These are phyloP conservation scores for Friedmanniomyces simplex DNA, from an alignment of 495 filamentous ascomycete species.

Conservation along the genomic window DNA sequence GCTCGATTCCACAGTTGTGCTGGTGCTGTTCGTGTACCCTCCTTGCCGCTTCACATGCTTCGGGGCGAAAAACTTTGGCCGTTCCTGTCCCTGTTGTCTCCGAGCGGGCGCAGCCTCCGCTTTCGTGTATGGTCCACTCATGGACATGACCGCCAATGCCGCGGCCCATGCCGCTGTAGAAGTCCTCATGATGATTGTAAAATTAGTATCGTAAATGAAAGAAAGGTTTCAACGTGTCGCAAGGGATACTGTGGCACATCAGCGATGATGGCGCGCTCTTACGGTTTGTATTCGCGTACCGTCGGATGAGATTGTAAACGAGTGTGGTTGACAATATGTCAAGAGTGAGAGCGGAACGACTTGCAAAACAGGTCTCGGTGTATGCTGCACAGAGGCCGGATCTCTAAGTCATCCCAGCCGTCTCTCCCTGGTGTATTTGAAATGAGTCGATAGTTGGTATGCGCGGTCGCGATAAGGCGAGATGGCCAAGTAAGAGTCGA, in stretches of 20 bases:
- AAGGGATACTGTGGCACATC: slow-evolving; percentile 5
- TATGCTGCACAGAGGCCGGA: neutral
- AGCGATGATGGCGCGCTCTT: slow-evolving; percentile 4
- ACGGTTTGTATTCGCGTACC: neutral
- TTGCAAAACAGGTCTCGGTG: neutral
- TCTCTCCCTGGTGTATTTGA: neutral
- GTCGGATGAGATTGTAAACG: slow-evolving; percentile 3
- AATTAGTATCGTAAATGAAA: slow-evolving; percentile 10
- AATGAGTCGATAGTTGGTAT: slow-evolving; percentile 20
- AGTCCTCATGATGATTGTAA: slow-evolving; percentile 24
- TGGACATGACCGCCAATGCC: slow-evolving; percentile 29
- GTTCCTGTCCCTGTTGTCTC: slow-evolving; percentile 26
- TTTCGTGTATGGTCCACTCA: slow-evolving; percentile 28
- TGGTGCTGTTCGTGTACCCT: slow-evolving; percentile 22
- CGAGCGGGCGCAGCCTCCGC: slow-evolving; percentile 35
- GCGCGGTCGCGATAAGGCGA: neutral
- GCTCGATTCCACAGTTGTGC: slow-evolving; percentile 20
- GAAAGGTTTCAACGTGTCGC: neutral
- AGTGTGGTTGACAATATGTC: slow-evolving; percentile 16
- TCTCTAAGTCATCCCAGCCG: slow-evolving; percentile 13
- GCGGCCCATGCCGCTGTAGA: slow-evolving; percentile 33
- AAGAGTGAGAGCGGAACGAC: slow-evolving; percentile 1
- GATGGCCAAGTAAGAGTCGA: neutral
- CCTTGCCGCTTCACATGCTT: slow-evolving; percentile 37
- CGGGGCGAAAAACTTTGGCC: slow-evolving; percentile 40